phyloP scores from a whole-genome alignment of 164 flowering plant species.

The Protea cynaroides region DNA sequence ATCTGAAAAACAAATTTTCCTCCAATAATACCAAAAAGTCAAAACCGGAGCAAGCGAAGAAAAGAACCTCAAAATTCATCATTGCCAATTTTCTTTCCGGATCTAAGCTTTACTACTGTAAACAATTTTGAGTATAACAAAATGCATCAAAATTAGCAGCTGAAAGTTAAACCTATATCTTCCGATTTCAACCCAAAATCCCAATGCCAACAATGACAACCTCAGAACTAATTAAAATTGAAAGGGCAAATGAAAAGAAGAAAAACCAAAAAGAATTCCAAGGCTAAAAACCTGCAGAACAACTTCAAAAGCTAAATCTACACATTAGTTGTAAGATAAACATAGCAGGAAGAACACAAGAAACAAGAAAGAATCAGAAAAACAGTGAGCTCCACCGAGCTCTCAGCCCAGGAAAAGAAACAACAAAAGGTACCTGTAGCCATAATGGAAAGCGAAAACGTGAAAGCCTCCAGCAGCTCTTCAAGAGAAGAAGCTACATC shows the following conservation, averaged over 20 bases:
- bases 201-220: no score
- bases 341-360: no score
- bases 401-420: neutral
- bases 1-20: neutral
- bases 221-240: no score
- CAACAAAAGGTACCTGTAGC: neutral
- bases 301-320: no score
- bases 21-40: neutral
- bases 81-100: constrained; percentile 1
- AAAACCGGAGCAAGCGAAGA: neutral
- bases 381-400: neutral
- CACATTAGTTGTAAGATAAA: neutral
- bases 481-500: neutral
- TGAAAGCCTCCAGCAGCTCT: neutral
- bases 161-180: no score
- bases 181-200: no score
- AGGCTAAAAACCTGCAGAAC: neutral
- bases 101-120: neutral
- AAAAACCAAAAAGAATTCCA: neutral
- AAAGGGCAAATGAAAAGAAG: neutral
- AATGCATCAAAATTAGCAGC: no score
- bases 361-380: no score
- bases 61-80: neutral
- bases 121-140: no score
- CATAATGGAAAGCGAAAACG: neutral